Conservation (phyloP, 495 filamentous ascomycete genomes). For the Mycothermus thermophilus region DNA sequence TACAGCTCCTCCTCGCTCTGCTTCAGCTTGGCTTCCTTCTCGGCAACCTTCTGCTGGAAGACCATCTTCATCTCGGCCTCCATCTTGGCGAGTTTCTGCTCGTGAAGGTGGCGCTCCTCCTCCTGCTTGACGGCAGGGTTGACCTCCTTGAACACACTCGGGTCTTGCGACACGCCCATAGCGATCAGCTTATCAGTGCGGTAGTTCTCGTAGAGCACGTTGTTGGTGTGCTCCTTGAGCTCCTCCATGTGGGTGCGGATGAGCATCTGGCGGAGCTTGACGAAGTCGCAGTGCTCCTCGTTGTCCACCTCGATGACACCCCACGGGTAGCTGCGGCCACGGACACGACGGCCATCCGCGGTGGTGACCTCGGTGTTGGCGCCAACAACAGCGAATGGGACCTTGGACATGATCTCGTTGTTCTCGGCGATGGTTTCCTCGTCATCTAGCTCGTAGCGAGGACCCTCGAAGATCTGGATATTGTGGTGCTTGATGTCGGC, state of each 20-base stretch:
- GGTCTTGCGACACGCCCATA: constrained; percentile 97
- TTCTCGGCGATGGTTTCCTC: constrained; percentile 99
- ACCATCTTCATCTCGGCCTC: constrained; percentile 99
- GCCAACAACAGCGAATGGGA: constrained; percentile 95
- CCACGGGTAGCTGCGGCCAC: constrained; percentile 95
- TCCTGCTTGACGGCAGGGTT: constrained; percentile 99
- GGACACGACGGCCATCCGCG: constrained; percentile 86
- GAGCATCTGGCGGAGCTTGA: constrained; percentile 98
- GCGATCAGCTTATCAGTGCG: constrained; percentile 94
- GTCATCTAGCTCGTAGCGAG: constrained; percentile 94
- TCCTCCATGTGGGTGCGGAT: constrained; percentile 99
- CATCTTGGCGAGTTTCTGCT: constrained; percentile 99
- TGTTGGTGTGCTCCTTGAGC: constrained; percentile 99
- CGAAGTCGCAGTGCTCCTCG: constrained; percentile 99
- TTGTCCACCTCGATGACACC: constrained; percentile 98
- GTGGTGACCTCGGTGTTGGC: constrained; percentile 85
- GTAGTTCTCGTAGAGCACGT: constrained; percentile 97
- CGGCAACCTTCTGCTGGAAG: constrained; percentile 98
- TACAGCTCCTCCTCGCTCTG: constrained; percentile 99
- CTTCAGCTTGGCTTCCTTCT: constrained; percentile 98
- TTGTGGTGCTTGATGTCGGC: constrained; percentile 91
- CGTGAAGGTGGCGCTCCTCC: constrained; percentile 92
- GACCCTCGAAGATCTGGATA: constrained; percentile 98
- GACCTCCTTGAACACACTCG: constrained; percentile 99
- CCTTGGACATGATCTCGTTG: constrained; percentile 99